A percentile compares a stretch with the other conserved stretches of the same genome.
These are phyloP conservation scores for Tetrahymena thermophila DNA, from an alignment of 73 alveolate species.

Conservation along the genomic window DNA sequence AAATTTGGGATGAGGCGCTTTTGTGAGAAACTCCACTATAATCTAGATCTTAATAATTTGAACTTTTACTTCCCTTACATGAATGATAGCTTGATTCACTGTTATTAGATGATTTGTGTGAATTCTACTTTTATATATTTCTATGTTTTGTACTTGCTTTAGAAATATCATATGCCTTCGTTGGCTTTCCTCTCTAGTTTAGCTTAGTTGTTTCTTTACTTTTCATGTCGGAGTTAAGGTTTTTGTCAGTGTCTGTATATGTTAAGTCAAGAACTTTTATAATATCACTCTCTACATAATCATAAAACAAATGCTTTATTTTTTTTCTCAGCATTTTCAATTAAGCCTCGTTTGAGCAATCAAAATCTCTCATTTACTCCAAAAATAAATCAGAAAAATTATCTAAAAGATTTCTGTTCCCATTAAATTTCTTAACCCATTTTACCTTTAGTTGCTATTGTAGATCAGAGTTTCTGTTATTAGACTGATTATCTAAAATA, in stretches of 20 bases:
- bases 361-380: not conserved
- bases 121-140: not conserved
- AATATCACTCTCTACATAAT: not conserved
- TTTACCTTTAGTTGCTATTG: not conserved
- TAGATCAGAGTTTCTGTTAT: not conserved
- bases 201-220: not conserved
- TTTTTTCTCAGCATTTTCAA: not conserved
- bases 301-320: not conserved
- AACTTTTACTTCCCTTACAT: not conserved
- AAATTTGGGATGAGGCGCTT: not conserved
- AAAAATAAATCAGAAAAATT: not conserved
- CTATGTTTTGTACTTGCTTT: not conserved
- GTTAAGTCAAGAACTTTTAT: not conserved
- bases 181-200: not conserved
- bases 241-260: not conserved
- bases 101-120: not conserved
- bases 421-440: not conserved
- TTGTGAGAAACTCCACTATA: not conserved
- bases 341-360: not conserved
- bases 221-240: not conserved
- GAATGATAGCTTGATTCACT: not conserved
- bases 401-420: not conserved
- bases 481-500: not conserved
- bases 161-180: not conserved
- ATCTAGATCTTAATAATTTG: not conserved